Base-by-base conservation (phyloP, 179 eudicot genomes). In the Spinacia oleracea region DNA sequence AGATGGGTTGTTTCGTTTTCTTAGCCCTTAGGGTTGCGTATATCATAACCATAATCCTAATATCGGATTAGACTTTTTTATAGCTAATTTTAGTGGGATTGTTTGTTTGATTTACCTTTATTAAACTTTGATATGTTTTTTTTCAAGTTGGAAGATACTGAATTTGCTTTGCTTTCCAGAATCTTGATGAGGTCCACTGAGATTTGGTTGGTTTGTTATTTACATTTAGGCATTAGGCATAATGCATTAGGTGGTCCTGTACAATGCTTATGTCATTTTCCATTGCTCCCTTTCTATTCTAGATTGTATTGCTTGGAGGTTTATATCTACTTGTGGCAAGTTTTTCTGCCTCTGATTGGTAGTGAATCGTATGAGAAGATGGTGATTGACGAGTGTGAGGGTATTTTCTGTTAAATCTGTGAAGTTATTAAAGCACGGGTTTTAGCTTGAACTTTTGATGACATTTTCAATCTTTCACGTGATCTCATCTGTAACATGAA, bases 401-500 rank as follows among this genome's bases (percentile, higher is more conserved):
- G 79, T 80, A 31, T 38, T 89, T 53, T 85, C 66, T 85, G 85
- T 84, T 89, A 77, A 83, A 86, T 83, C 91, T 92, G 92, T 93
- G 97, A 92, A n/a, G n/a, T n/a, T n/a, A 84, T 76, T 50, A 38
- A 62, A 79, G 79, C 89, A 86, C 87, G 88, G 90, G 90, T 78
- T 81, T 81, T 79, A 84, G 83, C 77, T 84, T 84, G 87, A 84
- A 81, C 60, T 82, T 83, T 80, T 80, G 83, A 75, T 85, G 81
- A 21, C 75, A 77, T 74, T 75, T 80, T 80, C 79, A 60, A 65
- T 83, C 92, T 88, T 93, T 93, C 97, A 83, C 86, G 97, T 93
- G 97, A 90, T 85, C 81, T 76, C 59, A 81, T 56, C 81, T 75
- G 75, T 76, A 77, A 78, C 43, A 46, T 82, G 55, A 83, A 69